phyloP scores from a whole-genome alignment of 805 yeast species.

The Saturnispora bothae region DNA sequence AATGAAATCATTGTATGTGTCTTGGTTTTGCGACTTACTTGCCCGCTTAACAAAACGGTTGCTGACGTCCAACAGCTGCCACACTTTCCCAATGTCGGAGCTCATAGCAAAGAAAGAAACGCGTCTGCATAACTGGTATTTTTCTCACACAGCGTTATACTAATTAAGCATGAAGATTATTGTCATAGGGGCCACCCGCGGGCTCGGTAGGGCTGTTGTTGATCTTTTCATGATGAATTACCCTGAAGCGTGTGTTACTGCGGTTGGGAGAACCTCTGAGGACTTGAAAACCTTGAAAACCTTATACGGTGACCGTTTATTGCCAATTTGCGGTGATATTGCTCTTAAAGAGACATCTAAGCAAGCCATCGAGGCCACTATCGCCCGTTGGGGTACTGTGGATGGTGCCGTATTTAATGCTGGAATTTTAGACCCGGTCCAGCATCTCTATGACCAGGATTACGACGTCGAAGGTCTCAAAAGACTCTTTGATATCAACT shows the following conservation, averaged over 20 bases:
- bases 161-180: constrained; percentile 20
- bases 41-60: constrained; percentile 5
- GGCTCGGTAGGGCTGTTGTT: constrained; percentile 77
- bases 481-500: constrained; percentile 59
- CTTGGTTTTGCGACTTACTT: constrained; percentile 5
- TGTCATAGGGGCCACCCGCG: constrained; percentile 60
- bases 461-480: constrained; percentile 53
- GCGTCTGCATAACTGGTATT: too few species aligned
- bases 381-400: constrained; percentile 42
- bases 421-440: constrained; percentile 75
- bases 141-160: neutral
- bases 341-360: constrained; percentile 30
- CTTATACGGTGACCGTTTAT: constrained; percentile 30
- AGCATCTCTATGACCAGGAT: constrained; percentile 32
- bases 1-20: constrained; percentile 24
- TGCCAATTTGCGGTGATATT: constrained; percentile 51
- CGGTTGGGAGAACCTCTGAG: constrained; percentile 58
- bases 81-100: constrained; percentile 3
- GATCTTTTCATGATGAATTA: constrained; percentile 33
- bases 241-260: constrained; percentile 37
- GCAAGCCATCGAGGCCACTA: constrained; percentile 34
- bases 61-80: constrained; percentile 7
- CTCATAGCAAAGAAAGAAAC: neutral
- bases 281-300: constrained; percentile 28
- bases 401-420: constrained; percentile 70